These are phyloP conservation scores for Sclerotinia spermophila DNA, from an alignment of 2,329 filamentous ascomycete species.

Conservation along the genomic window DNA sequence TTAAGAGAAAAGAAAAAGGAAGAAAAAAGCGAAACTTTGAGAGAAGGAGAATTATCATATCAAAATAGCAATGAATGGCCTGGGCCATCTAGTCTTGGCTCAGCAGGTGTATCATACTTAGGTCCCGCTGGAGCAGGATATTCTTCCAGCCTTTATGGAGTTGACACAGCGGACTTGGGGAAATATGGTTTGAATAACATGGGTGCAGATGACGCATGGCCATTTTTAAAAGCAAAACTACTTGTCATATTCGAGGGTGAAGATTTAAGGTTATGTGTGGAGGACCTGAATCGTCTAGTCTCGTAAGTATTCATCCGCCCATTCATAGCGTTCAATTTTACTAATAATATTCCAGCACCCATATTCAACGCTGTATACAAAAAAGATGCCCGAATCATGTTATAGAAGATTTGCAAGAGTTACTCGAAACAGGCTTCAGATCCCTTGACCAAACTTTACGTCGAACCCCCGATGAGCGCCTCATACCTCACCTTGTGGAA, in stretches of 20 bases:
- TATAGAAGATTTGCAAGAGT: slow-evolving; percentile 71
- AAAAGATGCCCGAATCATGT: slow-evolving; percentile 67
- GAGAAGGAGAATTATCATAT: slow-evolving; percentile 37
- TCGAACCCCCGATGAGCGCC: slow-evolving; percentile 73
- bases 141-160: slow-evolving; percentile 43
- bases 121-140: slow-evolving; percentile 27
- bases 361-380: slow-evolving; percentile 74
- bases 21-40: slow-evolving; percentile 48
- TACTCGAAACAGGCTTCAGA: slow-evolving; percentile 76
- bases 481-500: slow-evolving; percentile 88
- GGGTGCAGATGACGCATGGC: slow-evolving; percentile 77
- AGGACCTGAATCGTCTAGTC: slow-evolving; percentile 81
- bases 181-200: slow-evolving; percentile 67
- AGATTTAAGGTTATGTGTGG: slow-evolving; percentile 72
- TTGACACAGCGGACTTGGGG: slow-evolving; percentile 51
- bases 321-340: neutral
- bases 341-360: slow-evolving; percentile 45
- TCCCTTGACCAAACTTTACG: slow-evolving; percentile 81
- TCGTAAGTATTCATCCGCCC: slow-evolving; percentile 38
- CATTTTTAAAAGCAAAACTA: slow-evolving; percentile 70
- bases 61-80: slow-evolving; percentile 44
- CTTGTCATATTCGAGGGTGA: slow-evolving; percentile 79
- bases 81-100: slow-evolving; percentile 51
- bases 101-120: slow-evolving; percentile 40
- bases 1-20: slow-evolving; percentile 78